A percentile compares a stretch with the other conserved stretches of the same genome.
These are phyloP conservation scores for Dactylellina parvicollis DNA, from an alignment of 2,329 filamentous ascomycete species.

Conservation along the genomic window DNA sequence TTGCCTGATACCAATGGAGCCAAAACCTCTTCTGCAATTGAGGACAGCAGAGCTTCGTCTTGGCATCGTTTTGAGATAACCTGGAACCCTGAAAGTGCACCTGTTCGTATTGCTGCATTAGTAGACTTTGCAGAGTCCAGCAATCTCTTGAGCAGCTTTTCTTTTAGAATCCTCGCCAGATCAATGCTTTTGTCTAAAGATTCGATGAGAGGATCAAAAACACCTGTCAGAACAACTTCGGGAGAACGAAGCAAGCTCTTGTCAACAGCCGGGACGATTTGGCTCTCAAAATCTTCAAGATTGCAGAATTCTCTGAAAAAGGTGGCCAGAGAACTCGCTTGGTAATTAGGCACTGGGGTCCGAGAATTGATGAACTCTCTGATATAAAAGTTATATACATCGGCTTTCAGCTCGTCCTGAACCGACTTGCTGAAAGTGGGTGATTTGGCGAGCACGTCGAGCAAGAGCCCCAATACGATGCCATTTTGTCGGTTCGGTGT, in stretches of 20 bases:
- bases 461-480: constrained; percentile 82
- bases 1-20: constrained; percentile 84
- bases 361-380: constrained; percentile 86
- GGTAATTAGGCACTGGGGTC: constrained; percentile 73
- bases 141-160: constrained; percentile 82
- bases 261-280: constrained; percentile 83
- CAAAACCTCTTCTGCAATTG: constrained; percentile 80
- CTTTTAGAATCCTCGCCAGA: constrained; percentile 76
- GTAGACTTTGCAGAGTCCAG: constrained; percentile 92
- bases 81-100: constrained; percentile 78
- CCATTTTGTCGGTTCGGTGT: constrained; percentile 76
- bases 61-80: constrained; percentile 72
- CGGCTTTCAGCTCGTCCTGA: constrained; percentile 70
- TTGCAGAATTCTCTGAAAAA: constrained; percentile 83
- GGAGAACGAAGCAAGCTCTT: constrained; percentile 89
- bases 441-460: constrained; percentile 83
- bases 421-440: constrained; percentile 71
- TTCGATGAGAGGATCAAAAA: constrained; percentile 77
- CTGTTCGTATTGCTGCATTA: constrained; percentile 78
- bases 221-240: constrained; percentile 83
- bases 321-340: constrained; percentile 77
- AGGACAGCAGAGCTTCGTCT: constrained; percentile 68
- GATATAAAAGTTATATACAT: constrained; percentile 82
- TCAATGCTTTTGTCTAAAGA: constrained; percentile 78
- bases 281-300: constrained; percentile 76